These are phyloP conservation scores for Acer negundo DNA, from an alignment of 345 rosid genomes.

Conservation along the genomic window DNA sequence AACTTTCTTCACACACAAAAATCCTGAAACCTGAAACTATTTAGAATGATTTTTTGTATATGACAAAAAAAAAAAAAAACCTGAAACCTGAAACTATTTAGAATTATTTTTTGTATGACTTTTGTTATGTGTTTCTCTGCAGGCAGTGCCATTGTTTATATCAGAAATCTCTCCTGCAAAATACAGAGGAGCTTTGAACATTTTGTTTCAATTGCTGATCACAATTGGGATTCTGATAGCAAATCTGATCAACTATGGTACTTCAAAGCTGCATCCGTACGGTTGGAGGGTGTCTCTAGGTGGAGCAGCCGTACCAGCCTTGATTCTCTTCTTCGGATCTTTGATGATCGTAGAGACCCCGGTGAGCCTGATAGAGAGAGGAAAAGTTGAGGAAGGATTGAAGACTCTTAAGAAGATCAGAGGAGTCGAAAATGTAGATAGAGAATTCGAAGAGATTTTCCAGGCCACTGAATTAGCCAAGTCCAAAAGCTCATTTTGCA, in stretches of 20 bases:
- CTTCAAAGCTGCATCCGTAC: slow-evolving; percentile 37
- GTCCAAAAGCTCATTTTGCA: slow-evolving; percentile 45
- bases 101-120: neutral
- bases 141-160: slow-evolving; percentile 80
- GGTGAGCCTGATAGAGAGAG: slow-evolving; percentile 60
- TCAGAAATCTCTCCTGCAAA: slow-evolving; percentile 76
- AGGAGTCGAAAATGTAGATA: slow-evolving; percentile 47
- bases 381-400: slow-evolving; percentile 41
- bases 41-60: too few species aligned
- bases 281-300: slow-evolving; percentile 79
- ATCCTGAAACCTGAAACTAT: too few species aligned
- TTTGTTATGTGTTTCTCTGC: slow-evolving; percentile 16
- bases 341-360: slow-evolving; percentile 66
- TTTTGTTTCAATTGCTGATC: slow-evolving; percentile 68
- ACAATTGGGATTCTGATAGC: slow-evolving; percentile 68
- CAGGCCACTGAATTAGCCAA: slow-evolving; percentile 48
- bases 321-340: slow-evolving; percentile 59
- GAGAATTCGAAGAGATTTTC: slow-evolving; percentile 49
- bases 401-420: slow-evolving; percentile 48
- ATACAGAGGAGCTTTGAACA: slow-evolving; percentile 66
- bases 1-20: too few species aligned
- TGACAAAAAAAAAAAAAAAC: too few species aligned
- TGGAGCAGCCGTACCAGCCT: slow-evolving; percentile 59
- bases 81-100: too few species aligned
- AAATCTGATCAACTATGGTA: slow-evolving; percentile 43